Percentiles rank a stretch among this genome's conserved stretches.
Evolutionary conservation across 1,139 yeast genomes (phyloP).

Genomic region (Candida freyschussii): DNA sequence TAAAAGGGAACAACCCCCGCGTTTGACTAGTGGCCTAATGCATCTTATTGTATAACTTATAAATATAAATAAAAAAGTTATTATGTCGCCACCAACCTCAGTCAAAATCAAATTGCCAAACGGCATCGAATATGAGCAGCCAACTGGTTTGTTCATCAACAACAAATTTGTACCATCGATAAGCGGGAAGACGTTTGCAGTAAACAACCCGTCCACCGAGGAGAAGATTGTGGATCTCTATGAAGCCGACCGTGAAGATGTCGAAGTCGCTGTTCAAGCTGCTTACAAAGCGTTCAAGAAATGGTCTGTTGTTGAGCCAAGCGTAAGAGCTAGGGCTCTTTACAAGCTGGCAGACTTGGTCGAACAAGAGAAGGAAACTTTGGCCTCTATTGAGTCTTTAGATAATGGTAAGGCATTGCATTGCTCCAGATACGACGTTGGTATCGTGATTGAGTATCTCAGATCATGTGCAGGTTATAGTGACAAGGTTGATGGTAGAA

Average conservation of each 20-base stretch:
- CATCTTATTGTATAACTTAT: too few relatives aligned
- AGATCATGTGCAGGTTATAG: conserved; percentile 80
- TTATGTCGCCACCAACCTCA: conserved; percentile 35
- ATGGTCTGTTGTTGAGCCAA: conserved; percentile 45
- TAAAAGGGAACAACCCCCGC: too few relatives aligned
- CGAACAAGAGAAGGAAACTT: conserved; percentile 52
- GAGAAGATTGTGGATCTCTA: conserved; percentile 48
- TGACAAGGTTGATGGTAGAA: conserved; percentile 64
- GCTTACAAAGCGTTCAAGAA: conserved; percentile 48
- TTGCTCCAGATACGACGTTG: conserved; percentile 53
- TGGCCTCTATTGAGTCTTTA: conserved; percentile 72
- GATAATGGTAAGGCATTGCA: conserved; percentile 75
- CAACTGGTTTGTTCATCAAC: conserved; percentile 62
- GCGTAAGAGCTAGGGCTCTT: conserved; percentile 52
- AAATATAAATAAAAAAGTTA: too few relatives aligned
- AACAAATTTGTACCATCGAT: conserved; percentile 51
- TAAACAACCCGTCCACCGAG: conserved; percentile 53
- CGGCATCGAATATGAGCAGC: conserved; percentile 56
- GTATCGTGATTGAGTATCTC: conserved; percentile 48
- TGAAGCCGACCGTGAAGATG: conserved; percentile 54
- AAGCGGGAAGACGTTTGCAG: conserved; percentile 47
- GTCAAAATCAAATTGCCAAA: conserved; percentile 58
- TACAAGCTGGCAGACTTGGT: conserved; percentile 60
- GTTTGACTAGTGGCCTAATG: too few relatives aligned
- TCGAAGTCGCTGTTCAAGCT: conserved; percentile 53